Conservation (phyloP, 2,329 filamentous ascomycete genomes). For the Clonostachys rhizophaga region DNA sequence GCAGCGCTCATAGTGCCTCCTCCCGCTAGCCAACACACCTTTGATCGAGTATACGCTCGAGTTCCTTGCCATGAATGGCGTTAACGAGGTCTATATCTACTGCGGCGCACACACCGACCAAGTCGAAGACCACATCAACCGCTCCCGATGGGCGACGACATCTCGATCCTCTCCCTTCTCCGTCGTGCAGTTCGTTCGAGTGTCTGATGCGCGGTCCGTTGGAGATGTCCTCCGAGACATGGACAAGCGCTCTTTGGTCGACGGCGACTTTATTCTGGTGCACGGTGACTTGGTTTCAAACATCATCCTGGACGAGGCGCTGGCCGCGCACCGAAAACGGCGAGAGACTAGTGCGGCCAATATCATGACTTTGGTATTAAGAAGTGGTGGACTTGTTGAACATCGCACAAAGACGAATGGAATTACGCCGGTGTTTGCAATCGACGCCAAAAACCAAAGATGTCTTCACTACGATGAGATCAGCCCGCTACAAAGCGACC, state of each 20-base stretch:
- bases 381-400: slow-evolving; percentile 63
- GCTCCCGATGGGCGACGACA: slow-evolving; percentile 65
- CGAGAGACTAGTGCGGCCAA: slow-evolving; percentile 84
- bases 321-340: slow-evolving; percentile 76
- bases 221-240: slow-evolving; percentile 94
- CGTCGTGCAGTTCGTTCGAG: slow-evolving; percentile 78
- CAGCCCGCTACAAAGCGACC: slow-evolving; percentile 60
- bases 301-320: slow-evolving; percentile 72
- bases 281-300: slow-evolving; percentile 93
- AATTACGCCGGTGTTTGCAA: slow-evolving; percentile 77
- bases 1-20: slow-evolving; percentile 62
- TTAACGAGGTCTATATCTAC: slow-evolving; percentile 93
- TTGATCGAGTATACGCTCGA: slow-evolving; percentile 97
- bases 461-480: slow-evolving; percentile 96
- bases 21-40: slow-evolving; percentile 88
- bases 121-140: slow-evolving; percentile 79
- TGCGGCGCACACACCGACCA: slow-evolving; percentile 82
- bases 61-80: slow-evolving; percentile 89
- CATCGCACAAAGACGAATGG: slow-evolving; percentile 76
- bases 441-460: slow-evolving; percentile 74
- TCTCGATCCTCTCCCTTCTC: slow-evolving; percentile 63
- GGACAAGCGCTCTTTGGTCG: slow-evolving; percentile 78
- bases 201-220: slow-evolving; percentile 75
- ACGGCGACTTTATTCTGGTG: slow-evolving; percentile 86
- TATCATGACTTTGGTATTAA: slow-evolving; percentile 94